Evolutionary conservation across 495 filamentous ascomycete species (phyloP), one percentile per base, ranked within the genome.

Genomic region (Aspergillus hancockii): DNA sequence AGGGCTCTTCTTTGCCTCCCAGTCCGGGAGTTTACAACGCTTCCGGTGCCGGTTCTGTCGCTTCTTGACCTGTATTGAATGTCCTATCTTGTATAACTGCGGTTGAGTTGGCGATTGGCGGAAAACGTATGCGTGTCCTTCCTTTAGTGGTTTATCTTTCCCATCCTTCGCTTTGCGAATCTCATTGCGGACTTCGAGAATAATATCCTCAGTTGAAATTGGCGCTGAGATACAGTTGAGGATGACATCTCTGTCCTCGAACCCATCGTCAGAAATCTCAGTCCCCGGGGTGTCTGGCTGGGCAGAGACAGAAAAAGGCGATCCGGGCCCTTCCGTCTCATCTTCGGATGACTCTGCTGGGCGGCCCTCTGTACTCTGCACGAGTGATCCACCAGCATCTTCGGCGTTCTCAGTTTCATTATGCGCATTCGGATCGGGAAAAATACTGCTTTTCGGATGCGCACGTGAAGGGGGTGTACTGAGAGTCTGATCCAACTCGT

Each of bases 1-100:
- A 19, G 57, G 57, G 8, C 56, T 43, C 13, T 31, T 40, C 23
- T 55, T 49, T 21, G 49, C 54, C 10, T 49, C 38, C 36, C 55
- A 61, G 4, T n/a, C 19, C 4, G 45, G 46, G 21, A 61, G 36
- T 8, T 52, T 52, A 19, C 61, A 63, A 46, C 51, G 53, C 14
- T 32, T 60, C 16, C 41, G 57, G 21, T 59, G 61, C 12, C 60
- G 46, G 28, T 52, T 54, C 16, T 16, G 40, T n/a, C 61, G 57
- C 21, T 25, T 57, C 6, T 36, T 14, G 4, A 14, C 8, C 4
- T 14, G 2, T 4, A 1, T 12, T 36, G 34, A 5, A 2, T 14
- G 8, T 3, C 34, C 34, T 12, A 36, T 36, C 34, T 36, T 36
- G 34, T 36, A 36, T 14, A 10, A 14, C 34, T 9, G 9, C 2